Evolutionary conservation across 2,329 filamentous ascomycete genomes (phyloP).

Genomic region (Monilinia fructigena): DNA sequence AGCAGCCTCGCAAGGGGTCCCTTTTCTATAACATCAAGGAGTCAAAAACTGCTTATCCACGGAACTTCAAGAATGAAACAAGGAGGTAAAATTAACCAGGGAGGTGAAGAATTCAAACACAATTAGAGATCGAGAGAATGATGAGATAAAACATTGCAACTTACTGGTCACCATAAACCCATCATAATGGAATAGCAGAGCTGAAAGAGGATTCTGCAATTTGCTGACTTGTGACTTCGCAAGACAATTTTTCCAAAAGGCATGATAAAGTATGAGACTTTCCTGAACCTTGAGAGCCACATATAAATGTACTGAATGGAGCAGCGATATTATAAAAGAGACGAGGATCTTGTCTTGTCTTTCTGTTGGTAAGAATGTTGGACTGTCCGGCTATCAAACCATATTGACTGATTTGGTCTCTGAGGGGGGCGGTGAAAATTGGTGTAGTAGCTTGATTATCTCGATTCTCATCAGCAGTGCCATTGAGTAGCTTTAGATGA

Average conservation of each 20-base stretch:
- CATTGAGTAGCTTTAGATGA: not conserved
- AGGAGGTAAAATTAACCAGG: constrained; percentile 17
- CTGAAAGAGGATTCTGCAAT: constrained; percentile 50
- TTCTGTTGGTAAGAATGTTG: not conserved
- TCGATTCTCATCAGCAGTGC: not conserved
- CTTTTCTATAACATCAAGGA: constrained; percentile 19
- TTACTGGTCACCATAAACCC: constrained; percentile 5
- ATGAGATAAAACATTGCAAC: not conserved
- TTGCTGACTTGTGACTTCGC: constrained; percentile 43
- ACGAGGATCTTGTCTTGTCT: constrained; percentile 30
- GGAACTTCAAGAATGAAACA: constrained; percentile 42
- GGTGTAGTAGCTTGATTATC: not conserved
- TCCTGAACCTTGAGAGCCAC: constrained; percentile 61
- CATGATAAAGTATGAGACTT: constrained; percentile 61
- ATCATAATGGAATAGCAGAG: constrained; percentile 57
- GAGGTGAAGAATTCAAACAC: not conserved
- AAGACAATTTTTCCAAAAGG: constrained; percentile 52
- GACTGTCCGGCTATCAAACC: constrained; percentile 10
- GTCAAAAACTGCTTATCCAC: not conserved
- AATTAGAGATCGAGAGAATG: not conserved
- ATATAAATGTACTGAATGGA: constrained; percentile 60
- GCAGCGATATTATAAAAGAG: constrained; percentile 53
- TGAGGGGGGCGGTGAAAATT: not conserved
- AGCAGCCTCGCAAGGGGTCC: constrained; percentile 52
- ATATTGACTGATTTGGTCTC: not conserved